Evolutionary conservation across 2,329 filamentous ascomycete genomes (phyloP).

Genomic region (Ophiocordyceps camponoti-saundersi): DNA sequence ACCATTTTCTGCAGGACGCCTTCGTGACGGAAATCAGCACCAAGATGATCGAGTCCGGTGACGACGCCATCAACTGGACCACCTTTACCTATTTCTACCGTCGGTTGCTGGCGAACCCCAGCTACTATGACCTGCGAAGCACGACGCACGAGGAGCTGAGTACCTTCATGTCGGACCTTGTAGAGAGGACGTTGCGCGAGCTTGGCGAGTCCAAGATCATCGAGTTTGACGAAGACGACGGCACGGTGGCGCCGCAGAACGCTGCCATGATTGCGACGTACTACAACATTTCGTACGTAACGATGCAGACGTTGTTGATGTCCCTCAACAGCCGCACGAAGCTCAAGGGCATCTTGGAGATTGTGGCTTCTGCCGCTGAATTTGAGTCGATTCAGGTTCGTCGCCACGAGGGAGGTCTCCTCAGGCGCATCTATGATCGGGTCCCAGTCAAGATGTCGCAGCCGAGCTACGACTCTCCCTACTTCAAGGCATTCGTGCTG

Average conservation of each 20-base stretch:
- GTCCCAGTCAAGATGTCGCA: slow-evolving; percentile 91
- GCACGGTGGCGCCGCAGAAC: slow-evolving; percentile 76
- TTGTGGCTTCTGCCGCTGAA: slow-evolving; percentile 90
- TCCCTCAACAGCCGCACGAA: slow-evolving; percentile 81
- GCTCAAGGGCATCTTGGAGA: slow-evolving; percentile 92
- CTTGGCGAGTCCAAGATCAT: slow-evolving; percentile 87
- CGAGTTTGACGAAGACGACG: slow-evolving; percentile 87
- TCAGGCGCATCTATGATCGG: slow-evolving; percentile 86
- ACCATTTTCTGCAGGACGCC: slow-evolving; percentile 82
- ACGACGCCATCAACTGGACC: slow-evolving; percentile 95
- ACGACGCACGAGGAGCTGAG: slow-evolving; percentile 88
- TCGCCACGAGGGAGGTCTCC: slow-evolving; percentile 73
- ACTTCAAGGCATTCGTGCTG: slow-evolving; percentile 97
- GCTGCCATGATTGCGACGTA: slow-evolving; percentile 97
- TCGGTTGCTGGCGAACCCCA: slow-evolving; percentile 83
- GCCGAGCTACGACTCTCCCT: slow-evolving; percentile 73
- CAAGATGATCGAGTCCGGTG: slow-evolving; percentile 85
- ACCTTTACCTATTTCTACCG: slow-evolving; percentile 98
- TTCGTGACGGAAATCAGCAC: slow-evolving; percentile 97
- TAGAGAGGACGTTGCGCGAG: slow-evolving; percentile 84
- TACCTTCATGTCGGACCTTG: slow-evolving; percentile 81
- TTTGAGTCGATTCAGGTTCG: slow-evolving; percentile 92
- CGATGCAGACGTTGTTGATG: slow-evolving; percentile 95
- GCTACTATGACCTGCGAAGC: slow-evolving; percentile 82
- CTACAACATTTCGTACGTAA: slow-evolving; percentile 98